Conservation (phyloP, 257 asterid species). For the Fraxinus cuspidata region DNA sequence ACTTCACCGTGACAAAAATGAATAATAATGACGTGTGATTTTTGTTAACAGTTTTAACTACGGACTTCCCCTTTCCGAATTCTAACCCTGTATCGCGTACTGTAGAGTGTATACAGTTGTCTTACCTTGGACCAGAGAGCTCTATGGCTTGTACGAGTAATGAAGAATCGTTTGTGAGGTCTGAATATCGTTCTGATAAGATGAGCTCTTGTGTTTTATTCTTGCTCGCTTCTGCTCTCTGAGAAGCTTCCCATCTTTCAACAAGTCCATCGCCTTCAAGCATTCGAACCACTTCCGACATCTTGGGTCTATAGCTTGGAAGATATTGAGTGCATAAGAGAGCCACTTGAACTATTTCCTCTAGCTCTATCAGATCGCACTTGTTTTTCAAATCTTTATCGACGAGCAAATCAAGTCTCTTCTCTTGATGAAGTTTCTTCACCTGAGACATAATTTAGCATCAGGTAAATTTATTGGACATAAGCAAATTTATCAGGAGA, state of each 20-base stretch:
- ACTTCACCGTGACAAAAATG: background rate
- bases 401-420: slow-evolving; percentile 33
- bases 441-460: slow-evolving; percentile 26
- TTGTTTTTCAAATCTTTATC: slow-evolving; percentile 30
- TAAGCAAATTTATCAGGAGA: background rate
- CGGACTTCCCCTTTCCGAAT: background rate
- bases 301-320: slow-evolving; percentile 36
- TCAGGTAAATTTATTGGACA: background rate
- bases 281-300: slow-evolving; percentile 45
- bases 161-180: slow-evolving; percentile 27
- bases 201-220: background rate
- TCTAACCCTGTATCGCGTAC: background rate
- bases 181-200: slow-evolving; percentile 26
- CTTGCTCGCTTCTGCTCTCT: slow-evolving; percentile 27
- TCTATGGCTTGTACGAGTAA: slow-evolving; percentile 28
- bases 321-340: slow-evolving; percentile 37
- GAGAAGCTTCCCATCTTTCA: slow-evolving; percentile 36
- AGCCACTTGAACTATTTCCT: slow-evolving; percentile 42
- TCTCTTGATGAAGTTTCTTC: slow-evolving; percentile 36
- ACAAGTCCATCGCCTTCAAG: slow-evolving; percentile 41
- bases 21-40: background rate
- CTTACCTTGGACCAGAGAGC: slow-evolving; percentile 39
- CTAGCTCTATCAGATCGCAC: slow-evolving; percentile 34
- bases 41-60: background rate
- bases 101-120: background rate